Evolutionary conservation across 768 basidiomycete genomes (phyloP).

Genomic region (Jaapia argillacea): DNA sequence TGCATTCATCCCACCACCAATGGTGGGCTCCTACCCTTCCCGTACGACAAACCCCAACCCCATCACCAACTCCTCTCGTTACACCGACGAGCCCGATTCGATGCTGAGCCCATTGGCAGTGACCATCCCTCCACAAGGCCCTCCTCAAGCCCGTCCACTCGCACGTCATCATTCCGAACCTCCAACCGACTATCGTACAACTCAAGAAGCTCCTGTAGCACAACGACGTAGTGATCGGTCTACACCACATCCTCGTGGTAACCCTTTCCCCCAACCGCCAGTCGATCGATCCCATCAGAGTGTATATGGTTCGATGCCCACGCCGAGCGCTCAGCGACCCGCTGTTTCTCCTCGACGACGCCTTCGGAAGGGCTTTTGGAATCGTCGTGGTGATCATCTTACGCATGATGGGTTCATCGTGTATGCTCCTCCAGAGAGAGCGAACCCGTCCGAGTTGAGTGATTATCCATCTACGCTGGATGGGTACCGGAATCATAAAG

Average conservation of each 20-base stretch:
- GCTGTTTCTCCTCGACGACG: conserved; percentile 17
- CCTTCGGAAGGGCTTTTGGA: conserved; percentile 58
- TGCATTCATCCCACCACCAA: too few relatives aligned
- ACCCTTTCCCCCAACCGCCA: background rate
- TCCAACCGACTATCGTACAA: background rate
- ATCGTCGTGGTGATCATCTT: conserved; percentile 65
- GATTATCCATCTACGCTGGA: conserved; percentile 45
- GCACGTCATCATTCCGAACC: background rate
- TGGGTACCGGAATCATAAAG: conserved; percentile 48
- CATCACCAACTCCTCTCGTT: background rate
- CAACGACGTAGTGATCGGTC: background rate
- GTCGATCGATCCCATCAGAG: background rate
- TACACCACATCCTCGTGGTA: background rate
- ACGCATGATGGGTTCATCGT: conserved; percentile 47
- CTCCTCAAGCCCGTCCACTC: background rate
- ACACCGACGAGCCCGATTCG: background rate
- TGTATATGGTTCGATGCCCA: too few relatives aligned
- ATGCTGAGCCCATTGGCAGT: background rate
- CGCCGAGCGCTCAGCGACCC: too few relatives aligned
- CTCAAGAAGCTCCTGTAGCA: background rate
- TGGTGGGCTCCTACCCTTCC: background rate
- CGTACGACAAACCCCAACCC: background rate
- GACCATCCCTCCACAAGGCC: background rate
- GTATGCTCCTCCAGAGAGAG: conserved; percentile 45
- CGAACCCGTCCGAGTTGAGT: conserved; percentile 52